Base-by-base conservation (phyloP, 768 basidiomycete species). In the Pisolithus tinctorius region DNA sequence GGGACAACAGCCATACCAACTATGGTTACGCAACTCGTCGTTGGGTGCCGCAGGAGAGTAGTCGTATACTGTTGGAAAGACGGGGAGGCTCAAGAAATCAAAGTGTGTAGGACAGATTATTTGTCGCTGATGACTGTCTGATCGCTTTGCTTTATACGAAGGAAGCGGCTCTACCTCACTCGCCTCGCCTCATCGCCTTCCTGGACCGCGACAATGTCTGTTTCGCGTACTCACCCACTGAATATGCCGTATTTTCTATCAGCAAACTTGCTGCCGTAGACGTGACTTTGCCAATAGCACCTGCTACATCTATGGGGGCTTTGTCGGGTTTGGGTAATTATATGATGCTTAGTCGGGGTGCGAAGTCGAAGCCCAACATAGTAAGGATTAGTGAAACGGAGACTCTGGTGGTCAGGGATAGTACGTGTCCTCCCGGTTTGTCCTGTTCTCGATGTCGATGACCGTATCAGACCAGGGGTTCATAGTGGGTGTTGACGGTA, bases 11-110 rank as follows among this genome's bases (percentile, higher is more conserved):
- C 78, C 9, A 82, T 86, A 30, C 83, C 88, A 31, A 77, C 76
- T 3, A 66, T 84, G 23, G 72, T 89, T n/a, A 92, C 92, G 0
- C 76, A 78, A 50, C 76, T 99, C 14, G 75, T 90, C 11, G 76
- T 96, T 4, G 95, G 93, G 26, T 96, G 94, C 64, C 72, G 87
- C 55, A 78, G 92, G 56, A 91, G 84, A 63, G 80, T 89, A 6
- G 84, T 93, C 1, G 70, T 96, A 14, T 93, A 93, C 64, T 78
- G 81, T 7, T 94, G 93, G 87, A 84, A 78, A 55, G 90, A 93
- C 59, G 88, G 90, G 16, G 85, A 92, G 52, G 75, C 83, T 25
- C 83, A 89, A 56, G 83, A 82, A 40, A 65, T 74, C 45, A 83
- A 82, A 72, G 89, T 90, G 58, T 49, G 76, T 57, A 16, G 5